A percentile compares a stretch with the other conserved stretches of the same genome.
Conservation (phyloP, 2,329 filamentous ascomycete genomes). For the Trichoderma lentiforme region DNA sequence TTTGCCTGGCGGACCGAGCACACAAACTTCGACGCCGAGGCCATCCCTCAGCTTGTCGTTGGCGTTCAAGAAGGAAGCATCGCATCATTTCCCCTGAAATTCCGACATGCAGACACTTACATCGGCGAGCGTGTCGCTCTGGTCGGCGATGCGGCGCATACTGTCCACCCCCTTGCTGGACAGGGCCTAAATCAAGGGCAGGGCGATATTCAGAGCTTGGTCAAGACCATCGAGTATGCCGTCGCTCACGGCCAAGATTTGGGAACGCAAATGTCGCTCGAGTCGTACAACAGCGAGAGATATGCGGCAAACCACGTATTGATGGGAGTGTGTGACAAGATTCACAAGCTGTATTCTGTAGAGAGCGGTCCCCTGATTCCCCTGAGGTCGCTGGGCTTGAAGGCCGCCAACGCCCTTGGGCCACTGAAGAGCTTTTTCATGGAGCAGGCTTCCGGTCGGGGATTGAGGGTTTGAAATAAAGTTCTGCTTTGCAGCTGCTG, state of each 20-base stretch:
- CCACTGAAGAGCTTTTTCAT: constrained; percentile 84
- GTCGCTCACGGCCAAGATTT: constrained; percentile 84
- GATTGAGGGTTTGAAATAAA: constrained; percentile 42
- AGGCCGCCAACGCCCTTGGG: constrained; percentile 69
- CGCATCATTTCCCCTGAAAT: constrained; percentile 85
- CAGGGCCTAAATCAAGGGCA: constrained; percentile 94
- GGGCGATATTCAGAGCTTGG: constrained; percentile 78
- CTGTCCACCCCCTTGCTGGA: constrained; percentile 88
- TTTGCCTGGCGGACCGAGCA: constrained; percentile 78
- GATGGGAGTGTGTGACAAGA: constrained; percentile 78
- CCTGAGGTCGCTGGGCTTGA: constrained; percentile 72
- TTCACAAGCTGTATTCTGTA: constrained; percentile 89
- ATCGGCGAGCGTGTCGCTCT: constrained; percentile 86
- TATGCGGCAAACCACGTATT: constrained; percentile 80
- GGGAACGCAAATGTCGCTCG: constrained; percentile 72
- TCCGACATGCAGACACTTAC: constrained; percentile 94
- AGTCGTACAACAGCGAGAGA: constrained; percentile 75
- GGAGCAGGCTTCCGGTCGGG: constrained; percentile 62
- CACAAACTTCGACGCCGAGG: constrained; percentile 52
- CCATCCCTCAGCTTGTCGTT: constrained; percentile 63
- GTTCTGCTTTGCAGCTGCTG: constrained; percentile 9
- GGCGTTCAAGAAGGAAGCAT: constrained; percentile 74
- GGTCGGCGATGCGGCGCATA: constrained; percentile 92
- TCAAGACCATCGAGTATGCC: constrained; percentile 69
- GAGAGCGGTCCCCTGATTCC: constrained; percentile 76